Evolutionary conservation across 495 filamentous ascomycete species (phyloP), one percentile per base, ranked within the genome.

Genomic region (Annulohypoxylon nitens): DNA sequence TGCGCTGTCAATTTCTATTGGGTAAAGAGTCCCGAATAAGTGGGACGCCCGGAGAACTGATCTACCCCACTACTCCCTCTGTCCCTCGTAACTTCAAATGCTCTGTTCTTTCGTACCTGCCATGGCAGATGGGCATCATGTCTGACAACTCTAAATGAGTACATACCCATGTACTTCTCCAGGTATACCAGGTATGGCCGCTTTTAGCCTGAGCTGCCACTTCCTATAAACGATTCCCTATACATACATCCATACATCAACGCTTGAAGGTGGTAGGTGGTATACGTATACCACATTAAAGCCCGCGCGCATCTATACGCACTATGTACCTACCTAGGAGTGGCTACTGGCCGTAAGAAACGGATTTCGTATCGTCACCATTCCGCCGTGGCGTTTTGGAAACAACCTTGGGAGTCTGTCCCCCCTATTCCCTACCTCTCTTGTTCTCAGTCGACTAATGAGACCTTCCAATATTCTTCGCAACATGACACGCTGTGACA

Each of bases 21-120:
- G 58, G 4, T 12, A 12, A n/a, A 23, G 47, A 5, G 11, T 51
- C 16, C 55, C 12, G 58, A 64, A 73, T 68, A 58, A 64, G 64
- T 64, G 70, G 70, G 48, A 50, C 64, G 16, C 2, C 33, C 59
- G 53, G 64, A 55, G 36, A 60, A 12, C 57, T 36, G n/a, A 14
- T 43, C 20, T 60, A 41, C 57, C 57, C 57, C 57, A 60, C 57
- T 60, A 60, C 30, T 47, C 5, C 43, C 25, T 33, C 25, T 30
- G 5, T 30, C 30, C 30, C 20, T 26, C 48, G 23, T 53, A 39
- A 25, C 20, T 26, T 43, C 36, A 60, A 43, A 60, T 20, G 8
- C 2, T 45, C 20, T 16, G 20, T 23, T 39, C n/a, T 20, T 18
- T 16, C 11, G 30, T 57, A 57, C 53, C 53, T 53, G 9, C 6